phyloP scores from a whole-genome alignment of 2,329 filamentous ascomycete species.

The Pseudodiploospora longispora region DNA sequence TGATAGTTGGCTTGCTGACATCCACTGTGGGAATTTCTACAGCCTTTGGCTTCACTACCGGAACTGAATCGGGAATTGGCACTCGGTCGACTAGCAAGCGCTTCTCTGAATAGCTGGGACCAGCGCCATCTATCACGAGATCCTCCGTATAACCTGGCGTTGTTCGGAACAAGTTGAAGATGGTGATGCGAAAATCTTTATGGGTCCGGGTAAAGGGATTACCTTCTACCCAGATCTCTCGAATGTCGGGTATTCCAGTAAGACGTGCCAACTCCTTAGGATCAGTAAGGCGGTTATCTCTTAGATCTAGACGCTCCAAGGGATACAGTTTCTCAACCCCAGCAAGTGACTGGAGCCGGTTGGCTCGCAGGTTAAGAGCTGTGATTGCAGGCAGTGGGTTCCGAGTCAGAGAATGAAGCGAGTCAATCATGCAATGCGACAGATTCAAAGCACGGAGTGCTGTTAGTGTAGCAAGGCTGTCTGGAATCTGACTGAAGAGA shows the following conservation, averaged over 20 bases:
- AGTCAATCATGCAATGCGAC: slow-evolving; percentile 96
- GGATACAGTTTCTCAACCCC: slow-evolving; percentile 85
- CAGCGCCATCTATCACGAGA: slow-evolving; percentile 76
- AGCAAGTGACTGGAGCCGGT: slow-evolving; percentile 77
- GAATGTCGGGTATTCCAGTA: slow-evolving; percentile 83
- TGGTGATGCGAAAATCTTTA: slow-evolving; percentile 73
- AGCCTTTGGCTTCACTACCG: slow-evolving; percentile 63
- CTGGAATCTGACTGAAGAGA: slow-evolving; percentile 87
- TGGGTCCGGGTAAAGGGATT: slow-evolving; percentile 91
- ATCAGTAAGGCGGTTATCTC: slow-evolving; percentile 87
- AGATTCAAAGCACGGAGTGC: slow-evolving; percentile 88
- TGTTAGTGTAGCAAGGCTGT: slow-evolving; percentile 77
- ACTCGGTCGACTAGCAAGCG: slow-evolving; percentile 76
- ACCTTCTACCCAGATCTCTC: slow-evolving; percentile 84
- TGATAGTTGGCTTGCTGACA: slow-evolving; percentile 58
- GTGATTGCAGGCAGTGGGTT: slow-evolving; percentile 90
- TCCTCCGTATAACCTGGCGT: slow-evolving; percentile 88
- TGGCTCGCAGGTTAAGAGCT: slow-evolving; percentile 82
- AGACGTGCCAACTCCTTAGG: slow-evolving; percentile 83
- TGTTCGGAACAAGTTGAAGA: slow-evolving; percentile 92
- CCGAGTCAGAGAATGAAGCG: slow-evolving; percentile 75
- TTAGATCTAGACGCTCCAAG: slow-evolving; percentile 79
- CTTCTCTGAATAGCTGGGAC: slow-evolving; percentile 77
- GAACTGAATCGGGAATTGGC: slow-evolving; percentile 66
- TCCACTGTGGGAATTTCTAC: slow-evolving; percentile 56